Percentiles rank a stretch among this genome's conserved stretches.
Conservation (phyloP, 352 stramenopile species). For the Phytophthora vignae region DNA sequence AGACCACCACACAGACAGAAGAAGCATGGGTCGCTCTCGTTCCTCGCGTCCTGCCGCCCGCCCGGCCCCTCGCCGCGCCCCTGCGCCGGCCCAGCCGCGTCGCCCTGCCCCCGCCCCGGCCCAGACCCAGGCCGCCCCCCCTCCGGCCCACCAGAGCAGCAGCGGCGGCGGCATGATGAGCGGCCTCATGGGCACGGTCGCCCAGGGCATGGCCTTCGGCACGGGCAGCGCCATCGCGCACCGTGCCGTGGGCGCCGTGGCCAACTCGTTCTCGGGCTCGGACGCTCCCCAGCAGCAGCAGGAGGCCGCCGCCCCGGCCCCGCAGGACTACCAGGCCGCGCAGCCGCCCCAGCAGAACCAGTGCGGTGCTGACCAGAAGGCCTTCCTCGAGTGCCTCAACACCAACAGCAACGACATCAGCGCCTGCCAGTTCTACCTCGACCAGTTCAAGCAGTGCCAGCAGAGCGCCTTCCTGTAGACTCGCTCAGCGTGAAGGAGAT, state of each 20-base stretch:
- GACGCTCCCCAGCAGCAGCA: constrained; percentile 50
- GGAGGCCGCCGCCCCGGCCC: constrained; percentile 33
- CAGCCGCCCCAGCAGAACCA: constrained; percentile 56
- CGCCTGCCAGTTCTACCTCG: constrained; percentile 90
- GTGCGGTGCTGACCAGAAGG: constrained; percentile 81
- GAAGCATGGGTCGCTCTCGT: constrained; percentile 72
- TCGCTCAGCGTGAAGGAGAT: constrained; percentile 8
- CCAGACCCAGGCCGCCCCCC: constrained; percentile 53
- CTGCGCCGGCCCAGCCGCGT: constrained; percentile 49
- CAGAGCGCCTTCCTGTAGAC: constrained; percentile 73
- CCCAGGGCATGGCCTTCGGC: constrained; percentile 98
- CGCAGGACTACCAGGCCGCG: constrained; percentile 35
- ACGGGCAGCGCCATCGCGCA: constrained; percentile 97
- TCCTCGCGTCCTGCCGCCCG: constrained; percentile 54
- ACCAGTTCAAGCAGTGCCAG: constrained; percentile 89
- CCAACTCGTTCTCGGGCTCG: constrained; percentile 70
- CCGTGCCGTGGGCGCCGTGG: constrained; percentile 86
- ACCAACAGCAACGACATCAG: constrained; percentile 89
- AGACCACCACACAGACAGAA: constrained; percentile 29
- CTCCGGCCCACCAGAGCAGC: constrained; percentile 61
- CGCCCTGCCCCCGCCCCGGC: constrained; percentile 60
- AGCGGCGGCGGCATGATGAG: constrained; percentile 91
- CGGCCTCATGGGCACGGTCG: constrained; percentile 96
- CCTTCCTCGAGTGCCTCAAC: constrained; percentile 88
- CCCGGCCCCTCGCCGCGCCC: constrained; percentile 49